Evolutionary conservation across 179 eudicot species (phyloP).

Genomic region (Spergularia azorica): DNA sequence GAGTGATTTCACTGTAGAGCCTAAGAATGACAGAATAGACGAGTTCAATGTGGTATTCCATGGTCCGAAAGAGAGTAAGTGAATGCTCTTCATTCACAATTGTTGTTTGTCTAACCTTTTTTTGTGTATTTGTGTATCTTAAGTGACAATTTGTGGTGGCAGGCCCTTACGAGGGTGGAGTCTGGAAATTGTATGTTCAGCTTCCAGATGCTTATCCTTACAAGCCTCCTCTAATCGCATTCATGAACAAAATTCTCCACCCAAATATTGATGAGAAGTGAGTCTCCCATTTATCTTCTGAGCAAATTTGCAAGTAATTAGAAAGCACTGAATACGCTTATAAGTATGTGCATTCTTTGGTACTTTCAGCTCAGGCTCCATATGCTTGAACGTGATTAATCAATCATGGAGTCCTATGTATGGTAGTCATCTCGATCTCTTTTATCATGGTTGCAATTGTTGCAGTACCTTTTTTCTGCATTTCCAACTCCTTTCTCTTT

Average conservation of each 20-base stretch:
- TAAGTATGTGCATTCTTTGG: not conserved
- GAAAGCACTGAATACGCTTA: slow-evolving; percentile 1
- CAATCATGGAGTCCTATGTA: slow-evolving; percentile 91
- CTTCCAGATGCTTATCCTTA: slow-evolving; percentile 86
- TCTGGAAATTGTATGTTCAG: slow-evolving; percentile 83
- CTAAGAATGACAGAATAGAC: slow-evolving; percentile 66
- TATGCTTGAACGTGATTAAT: slow-evolving; percentile 71
- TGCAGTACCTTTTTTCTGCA: not conserved
- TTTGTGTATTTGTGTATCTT: not conserved
- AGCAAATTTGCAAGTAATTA: not conserved
- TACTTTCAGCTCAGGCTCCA: slow-evolving; percentile 72
- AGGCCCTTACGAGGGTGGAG: slow-evolving; percentile 87
- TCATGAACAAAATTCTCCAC: slow-evolving; percentile 74
- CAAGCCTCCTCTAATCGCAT: slow-evolving; percentile 72
- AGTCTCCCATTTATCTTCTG: slow-evolving; percentile 25
- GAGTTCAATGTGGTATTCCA: slow-evolving; percentile 81
- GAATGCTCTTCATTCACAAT: not conserved
- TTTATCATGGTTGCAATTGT: not conserved
- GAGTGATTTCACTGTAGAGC: slow-evolving; percentile 80
- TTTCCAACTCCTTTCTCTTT: not conserved
- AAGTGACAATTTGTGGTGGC: slow-evolving; percentile 16
- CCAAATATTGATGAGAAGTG: slow-evolving; percentile 83
- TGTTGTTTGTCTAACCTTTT: not conserved
- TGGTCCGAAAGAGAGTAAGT: slow-evolving; percentile 89
- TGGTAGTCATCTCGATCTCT: slow-evolving; percentile 42